phyloP scores from a whole-genome alignment of 1,284 basidiomycete genomes.

The Trichosporon faecale region DNA sequence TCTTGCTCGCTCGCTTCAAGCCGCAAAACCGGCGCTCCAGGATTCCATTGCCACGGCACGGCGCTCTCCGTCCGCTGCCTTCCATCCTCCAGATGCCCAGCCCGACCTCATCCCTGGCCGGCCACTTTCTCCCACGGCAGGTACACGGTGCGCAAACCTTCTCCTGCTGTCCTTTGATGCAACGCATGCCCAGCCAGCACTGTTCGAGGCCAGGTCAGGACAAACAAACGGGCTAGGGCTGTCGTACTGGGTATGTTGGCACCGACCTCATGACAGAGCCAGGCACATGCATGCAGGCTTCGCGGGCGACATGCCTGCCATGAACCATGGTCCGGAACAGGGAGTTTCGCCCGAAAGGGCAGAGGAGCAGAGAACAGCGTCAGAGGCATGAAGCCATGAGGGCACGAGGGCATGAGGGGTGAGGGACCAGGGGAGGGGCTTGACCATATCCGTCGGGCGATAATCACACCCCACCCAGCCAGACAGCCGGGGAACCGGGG shows the following conservation, averaged over 20 bases:
- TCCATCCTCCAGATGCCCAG: neutral
- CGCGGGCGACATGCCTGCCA: neutral
- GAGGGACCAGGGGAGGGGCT: neutral
- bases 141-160: neutral
- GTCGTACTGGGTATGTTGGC: neutral
- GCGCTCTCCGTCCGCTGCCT: neutral
- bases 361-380: neutral
- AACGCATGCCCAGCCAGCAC: neutral
- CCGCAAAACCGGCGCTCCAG: neutral
- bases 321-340: neutral
- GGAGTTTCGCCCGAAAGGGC: neutral
- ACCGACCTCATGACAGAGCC: neutral
- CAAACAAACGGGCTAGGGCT: neutral
- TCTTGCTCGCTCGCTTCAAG: neutral
- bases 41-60: neutral
- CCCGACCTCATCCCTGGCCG: neutral
- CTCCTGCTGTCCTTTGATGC: neutral
- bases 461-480: neutral
- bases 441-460: neutral
- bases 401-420: neutral
- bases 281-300: neutral
- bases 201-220: neutral
- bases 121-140: neutral
- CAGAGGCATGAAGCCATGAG: neutral
- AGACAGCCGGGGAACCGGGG: neutral